Base-by-base conservation (phyloP, 2,329 filamentous ascomycete species). In the Dryadomyces sulphureus region DNA sequence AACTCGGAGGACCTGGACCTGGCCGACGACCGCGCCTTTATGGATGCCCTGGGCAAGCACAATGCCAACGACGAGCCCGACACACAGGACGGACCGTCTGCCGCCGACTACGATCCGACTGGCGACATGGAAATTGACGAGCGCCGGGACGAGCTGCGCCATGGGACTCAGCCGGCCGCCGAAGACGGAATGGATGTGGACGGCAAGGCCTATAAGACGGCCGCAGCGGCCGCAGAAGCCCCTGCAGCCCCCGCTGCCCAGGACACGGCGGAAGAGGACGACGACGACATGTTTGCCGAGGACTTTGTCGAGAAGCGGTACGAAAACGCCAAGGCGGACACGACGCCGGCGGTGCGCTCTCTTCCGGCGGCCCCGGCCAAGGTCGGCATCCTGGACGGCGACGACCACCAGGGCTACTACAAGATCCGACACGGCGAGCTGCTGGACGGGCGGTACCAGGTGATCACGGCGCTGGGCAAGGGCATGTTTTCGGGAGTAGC, bases 401-500 rank as follows among this genome's bases (percentile, higher is more conserved):
- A 94, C 58, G 92, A 96, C 59, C 79, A 83, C 45, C 88, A 98
- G 57, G 92, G 90, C 6, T 96, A 96, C 61, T 98, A 96, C 70
- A 93, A 92, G 63, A 81, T 95, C 48, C 87, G 93, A 48, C 79
- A 88, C 36, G 89, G 90, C 57, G 92, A 98, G 66, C 68, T 96
- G 44, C 72, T 98, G 51, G 84, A 94, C 55, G 81, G 81, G 25
- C 83, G 88, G 30, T 96, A 96, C 62, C 85, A 92, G 59, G 79
- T 98, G 27, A 83, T 90, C 60, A 79, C 89, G 48, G 81, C 81
- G 45, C 72, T 98, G 20, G 92, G 92, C 52, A 88, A 86, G 62
- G 92, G 92, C 55, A 94, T 95, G 74, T 98, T 95, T 61, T 94
- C 92, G 0, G 88, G 87, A 8, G 92, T 98, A n/a, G 87, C 92